Evolutionary conservation across 2,329 filamentous ascomycete species (phyloP).

Genomic region (Sclerotinia spermophila): DNA sequence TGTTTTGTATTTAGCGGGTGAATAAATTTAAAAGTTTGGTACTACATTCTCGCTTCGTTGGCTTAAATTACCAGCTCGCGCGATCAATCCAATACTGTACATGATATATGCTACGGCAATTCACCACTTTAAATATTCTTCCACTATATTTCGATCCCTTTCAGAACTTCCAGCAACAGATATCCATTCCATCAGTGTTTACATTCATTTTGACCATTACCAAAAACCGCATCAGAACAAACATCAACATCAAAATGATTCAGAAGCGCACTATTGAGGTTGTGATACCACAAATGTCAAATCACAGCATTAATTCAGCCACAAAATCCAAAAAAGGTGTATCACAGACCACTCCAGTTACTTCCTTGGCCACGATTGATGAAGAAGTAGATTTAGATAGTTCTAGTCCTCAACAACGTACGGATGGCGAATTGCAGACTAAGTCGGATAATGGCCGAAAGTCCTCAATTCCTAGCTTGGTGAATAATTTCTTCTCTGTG

Average conservation of each 20-base stretch:
- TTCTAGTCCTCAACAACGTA: not conserved
- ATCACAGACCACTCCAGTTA: not conserved
- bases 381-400: not conserved
- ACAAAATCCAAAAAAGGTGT: not conserved
- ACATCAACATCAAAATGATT: not conserved
- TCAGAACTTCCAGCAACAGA: not conserved
- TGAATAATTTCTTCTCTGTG: not conserved
- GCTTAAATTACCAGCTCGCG: not conserved
- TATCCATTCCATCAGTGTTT: not conserved
- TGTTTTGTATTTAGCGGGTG: slow-evolving; percentile 6
- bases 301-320: not conserved
- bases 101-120: not conserved
- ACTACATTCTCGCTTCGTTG: not conserved
- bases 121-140: not conserved
- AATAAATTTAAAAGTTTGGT: not conserved
- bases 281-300: not conserved
- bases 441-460: not conserved
- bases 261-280: not conserved
- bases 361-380: not conserved
- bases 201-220: not conserved
- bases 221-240: not conserved
- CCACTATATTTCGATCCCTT: not conserved
- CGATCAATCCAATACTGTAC: not conserved
- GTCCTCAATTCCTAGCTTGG: too few species aligned
- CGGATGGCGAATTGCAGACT: not conserved